phyloP scores from a whole-genome alignment of 1,139 yeast genomes.

The Yamadazyma mexicana region DNA sequence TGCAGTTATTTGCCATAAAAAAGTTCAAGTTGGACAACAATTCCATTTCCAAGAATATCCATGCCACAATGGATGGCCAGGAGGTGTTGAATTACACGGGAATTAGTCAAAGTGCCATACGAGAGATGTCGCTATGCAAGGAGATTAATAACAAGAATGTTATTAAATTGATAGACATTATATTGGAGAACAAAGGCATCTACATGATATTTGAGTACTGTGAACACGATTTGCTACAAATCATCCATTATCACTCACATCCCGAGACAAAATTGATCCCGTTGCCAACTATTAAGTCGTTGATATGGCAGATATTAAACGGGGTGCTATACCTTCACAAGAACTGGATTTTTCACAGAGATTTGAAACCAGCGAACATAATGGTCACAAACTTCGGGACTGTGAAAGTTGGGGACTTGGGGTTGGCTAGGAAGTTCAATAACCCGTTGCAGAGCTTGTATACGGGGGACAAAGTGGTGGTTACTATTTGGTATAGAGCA shows the following conservation, averaged over 20 bases:
- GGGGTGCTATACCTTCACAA: slow-evolving; percentile 92
- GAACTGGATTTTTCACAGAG: slow-evolving; percentile 95
- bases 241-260: slow-evolving; percentile 90
- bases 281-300: slow-evolving; percentile 72
- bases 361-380: slow-evolving; percentile 94
- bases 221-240: slow-evolving; percentile 91
- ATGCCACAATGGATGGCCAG: slow-evolving; percentile 55
- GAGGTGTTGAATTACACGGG: slow-evolving; percentile 91
- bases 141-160: slow-evolving; percentile 81
- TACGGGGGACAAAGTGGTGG: slow-evolving; percentile 96
- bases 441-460: slow-evolving; percentile 87
- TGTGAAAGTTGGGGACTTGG: slow-evolving; percentile 94
- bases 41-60: slow-evolving; percentile 33
- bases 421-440: slow-evolving; percentile 87
- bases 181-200: slow-evolving; percentile 86
- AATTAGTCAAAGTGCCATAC: slow-evolving; percentile 90
- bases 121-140: slow-evolving; percentile 94
- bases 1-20: slow-evolving; percentile 73
- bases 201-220: slow-evolving; percentile 96
- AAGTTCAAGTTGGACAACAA: slow-evolving; percentile 94
- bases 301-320: slow-evolving; percentile 87
- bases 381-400: slow-evolving; percentile 90
- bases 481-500: slow-evolving; percentile 97
- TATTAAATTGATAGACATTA: slow-evolving; percentile 76
- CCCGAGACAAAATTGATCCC: slow-evolving; percentile 82